Base-by-base conservation (phyloP, 495 filamentous ascomycete genomes). In the Venustampulla echinocandica region DNA sequence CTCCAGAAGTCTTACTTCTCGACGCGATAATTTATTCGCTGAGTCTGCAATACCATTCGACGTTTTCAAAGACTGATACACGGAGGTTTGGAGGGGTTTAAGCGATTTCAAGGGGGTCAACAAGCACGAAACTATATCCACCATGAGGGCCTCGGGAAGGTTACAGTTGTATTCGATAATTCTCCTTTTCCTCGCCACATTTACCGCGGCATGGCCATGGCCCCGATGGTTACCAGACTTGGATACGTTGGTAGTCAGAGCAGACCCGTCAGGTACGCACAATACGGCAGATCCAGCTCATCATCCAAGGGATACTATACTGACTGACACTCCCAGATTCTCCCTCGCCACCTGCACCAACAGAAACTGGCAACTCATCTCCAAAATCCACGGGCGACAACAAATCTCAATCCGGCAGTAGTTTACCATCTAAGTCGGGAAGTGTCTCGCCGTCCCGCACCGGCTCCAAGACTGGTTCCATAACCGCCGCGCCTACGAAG, bases 151-250 rank as follows among this genome's bases (percentile, higher is more conserved):
- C 14, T 42, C 47, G 47, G 45, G 27, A 28, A 50, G 23, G 21
- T 21, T 54, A 11, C 53, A 46, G 33, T 24, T 56, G 3, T 51
- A 41, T 36, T 50, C 53, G 2, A 37, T 52, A 13, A 36, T 60
- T 30, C 51, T 77, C 17, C 43, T 78, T 37, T 54, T 77, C 36
- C 55, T 78, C 47, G 63, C 63, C 10, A 66, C 69, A 9, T 53
- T 74, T 14, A 61, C 67, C 47, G 62, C 64, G 19, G 75, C 76
- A 35, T 75, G 70, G 71, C 65, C 73, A 55, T 75, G 70, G 69
- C 59, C 64, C 13, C 52, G 56, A 41, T 53, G 55, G 39, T 19
- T 66, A 3, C 36, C 59, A 20, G 61, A 55, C 9, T 43, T 61
- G 35, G 67, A 63, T 39, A 46, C 53, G 33, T 32, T 57, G 21